Evolutionary conservation across 352 stramenopile species (phyloP).

Genomic region (Stramenopiles sp.): DNA sequence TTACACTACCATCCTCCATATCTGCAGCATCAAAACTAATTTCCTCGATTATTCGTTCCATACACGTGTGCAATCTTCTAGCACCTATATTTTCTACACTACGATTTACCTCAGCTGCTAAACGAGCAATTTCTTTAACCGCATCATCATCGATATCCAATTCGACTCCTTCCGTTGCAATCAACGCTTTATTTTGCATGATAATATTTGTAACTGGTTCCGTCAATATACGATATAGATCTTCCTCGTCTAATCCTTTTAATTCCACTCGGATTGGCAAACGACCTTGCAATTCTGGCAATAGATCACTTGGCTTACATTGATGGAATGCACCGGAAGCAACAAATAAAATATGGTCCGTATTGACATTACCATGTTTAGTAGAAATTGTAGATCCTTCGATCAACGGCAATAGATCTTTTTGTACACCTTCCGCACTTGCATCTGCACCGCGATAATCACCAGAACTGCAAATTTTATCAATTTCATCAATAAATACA

Average conservation of each 20-base stretch:
- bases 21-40: conserved; percentile 94
- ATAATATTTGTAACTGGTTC: conserved; percentile 97
- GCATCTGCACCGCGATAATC: conserved; percentile 81
- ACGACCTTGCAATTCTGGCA: conserved; percentile 90
- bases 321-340: conserved; percentile 88
- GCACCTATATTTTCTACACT: conserved; percentile 97
- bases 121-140: conserved; percentile 84
- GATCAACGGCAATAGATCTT: conserved; percentile 91
- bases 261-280: conserved; percentile 96
- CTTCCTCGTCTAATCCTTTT: conserved; percentile 89
- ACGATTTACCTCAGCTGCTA: conserved; percentile 80
- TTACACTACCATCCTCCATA: conserved; percentile 38
- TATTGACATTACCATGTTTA: conserved; percentile 98
- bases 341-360: conserved; percentile 98
- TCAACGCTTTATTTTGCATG: conserved; percentile 86
- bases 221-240: conserved; percentile 96
- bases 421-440: conserved; percentile 92
- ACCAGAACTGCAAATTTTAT: conserved; percentile 81
- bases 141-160: conserved; percentile 89
- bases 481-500: conserved; percentile 99
- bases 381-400: conserved; percentile 90
- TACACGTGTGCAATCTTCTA: conserved; percentile 81
- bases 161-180: conserved; percentile 83
- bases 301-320: conserved; percentile 88
- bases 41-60: conserved; percentile 96